Conservation (phyloP, 2,329 filamentous ascomycete genomes). For the Hymenoscyphus scutula region DNA sequence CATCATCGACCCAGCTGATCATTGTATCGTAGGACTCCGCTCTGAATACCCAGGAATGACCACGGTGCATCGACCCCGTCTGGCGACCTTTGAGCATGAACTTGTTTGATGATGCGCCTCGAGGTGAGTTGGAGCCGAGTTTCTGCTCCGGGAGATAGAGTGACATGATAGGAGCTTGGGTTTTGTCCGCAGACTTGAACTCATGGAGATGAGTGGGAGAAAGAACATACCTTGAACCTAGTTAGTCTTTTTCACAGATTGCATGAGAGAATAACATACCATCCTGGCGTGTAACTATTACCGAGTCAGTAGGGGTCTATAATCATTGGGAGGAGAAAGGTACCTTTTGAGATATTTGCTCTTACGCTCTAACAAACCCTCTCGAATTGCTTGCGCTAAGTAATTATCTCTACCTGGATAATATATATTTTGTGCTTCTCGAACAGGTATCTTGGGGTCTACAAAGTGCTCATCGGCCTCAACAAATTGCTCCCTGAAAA, state of each 20-base stretch:
- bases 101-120: conserved; percentile 85
- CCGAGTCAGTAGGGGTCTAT: not conserved
- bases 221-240: conserved; percentile 73
- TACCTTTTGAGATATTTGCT: conserved; percentile 94
- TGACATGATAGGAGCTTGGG: conserved; percentile 91
- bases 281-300: conserved; percentile 52
- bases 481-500: conserved; percentile 61
- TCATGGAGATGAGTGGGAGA: conserved; percentile 97
- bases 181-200: conserved; percentile 97
- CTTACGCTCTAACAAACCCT: conserved; percentile 92
- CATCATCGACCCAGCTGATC: conserved; percentile 84
- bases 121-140: conserved; percentile 83
- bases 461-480: conserved; percentile 80
- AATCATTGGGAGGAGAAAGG: conserved; percentile 11
- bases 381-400: conserved; percentile 78
- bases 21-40: conserved; percentile 83
- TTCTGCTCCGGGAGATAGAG: conserved; percentile 94
- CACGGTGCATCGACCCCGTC: conserved; percentile 86
- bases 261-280: conserved; percentile 55
- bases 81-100: conserved; percentile 97
- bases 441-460: conserved; percentile 75
- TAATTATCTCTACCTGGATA: conserved; percentile 87
- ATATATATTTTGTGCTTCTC: conserved; percentile 76
- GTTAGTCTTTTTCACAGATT: conserved; percentile 3
- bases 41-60: conserved; percentile 70